Percentiles rank a stretch among this genome's conserved stretches.
Evolutionary conservation across 1,284 basidiomycete species (phyloP).

Genomic region (Amylostereum areolatum): DNA sequence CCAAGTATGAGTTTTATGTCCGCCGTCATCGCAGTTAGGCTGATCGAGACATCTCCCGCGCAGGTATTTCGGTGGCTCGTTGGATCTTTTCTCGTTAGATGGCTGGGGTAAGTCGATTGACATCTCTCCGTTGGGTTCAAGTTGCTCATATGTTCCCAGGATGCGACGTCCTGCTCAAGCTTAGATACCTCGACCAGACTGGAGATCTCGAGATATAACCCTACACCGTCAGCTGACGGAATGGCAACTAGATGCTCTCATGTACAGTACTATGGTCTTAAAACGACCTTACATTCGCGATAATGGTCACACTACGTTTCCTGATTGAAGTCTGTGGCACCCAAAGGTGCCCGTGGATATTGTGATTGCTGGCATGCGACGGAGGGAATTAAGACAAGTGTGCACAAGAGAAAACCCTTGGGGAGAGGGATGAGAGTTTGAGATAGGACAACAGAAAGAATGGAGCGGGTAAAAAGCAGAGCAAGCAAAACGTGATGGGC

Average conservation of each 20-base stretch:
- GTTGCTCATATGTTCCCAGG: conserved; percentile 30
- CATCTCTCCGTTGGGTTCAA: background rate
- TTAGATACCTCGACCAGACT: conserved; percentile 66
- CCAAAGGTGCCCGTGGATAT: no score
- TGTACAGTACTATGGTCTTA: background rate
- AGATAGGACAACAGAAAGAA: background rate
- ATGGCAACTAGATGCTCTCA: background rate
- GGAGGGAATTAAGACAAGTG: no score
- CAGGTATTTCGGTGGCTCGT: conserved; percentile 74
- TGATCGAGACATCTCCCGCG: background rate
- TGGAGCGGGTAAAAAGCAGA: background rate
- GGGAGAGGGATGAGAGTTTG: no score
- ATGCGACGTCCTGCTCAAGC: conserved; percentile 72
- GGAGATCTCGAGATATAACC: conserved; percentile 40
- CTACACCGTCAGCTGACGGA: background rate
- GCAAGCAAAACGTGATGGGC: conserved; percentile 23
- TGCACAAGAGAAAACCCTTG: no score
- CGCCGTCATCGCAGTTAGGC: background rate
- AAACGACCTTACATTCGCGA: no score
- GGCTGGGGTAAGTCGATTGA: conserved; percentile 60
- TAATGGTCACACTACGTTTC: no score
- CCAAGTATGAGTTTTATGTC: conserved; percentile 36
- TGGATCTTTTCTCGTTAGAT: conserved; percentile 72
- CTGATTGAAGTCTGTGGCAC: no score
- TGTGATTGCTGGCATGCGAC: no score